Evolutionary conservation across 2,329 filamentous ascomycete genomes (phyloP).

Genomic region (Tolypocladium pustulatum): DNA sequence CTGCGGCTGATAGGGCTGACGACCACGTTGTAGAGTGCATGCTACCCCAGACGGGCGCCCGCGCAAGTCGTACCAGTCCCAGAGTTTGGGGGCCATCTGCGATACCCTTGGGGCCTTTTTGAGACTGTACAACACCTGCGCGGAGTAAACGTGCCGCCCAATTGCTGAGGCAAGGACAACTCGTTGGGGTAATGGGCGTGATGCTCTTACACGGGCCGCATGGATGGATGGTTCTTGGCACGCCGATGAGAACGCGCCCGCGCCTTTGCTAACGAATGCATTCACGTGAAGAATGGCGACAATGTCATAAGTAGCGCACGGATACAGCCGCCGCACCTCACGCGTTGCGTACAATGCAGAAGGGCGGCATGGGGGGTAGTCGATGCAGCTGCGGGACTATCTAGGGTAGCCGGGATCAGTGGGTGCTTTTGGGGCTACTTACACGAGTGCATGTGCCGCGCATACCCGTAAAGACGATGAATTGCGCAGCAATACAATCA

Average conservation of each 20-base stretch:
- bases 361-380: background rate
- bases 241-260: background rate
- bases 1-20: constrained; percentile 4
- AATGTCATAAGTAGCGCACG: background rate
- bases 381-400: background rate
- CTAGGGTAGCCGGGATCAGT: background rate
- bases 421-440: background rate
- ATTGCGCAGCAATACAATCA: background rate
- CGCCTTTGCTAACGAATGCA: background rate
- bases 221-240: background rate
- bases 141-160: background rate
- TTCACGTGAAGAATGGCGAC: background rate
- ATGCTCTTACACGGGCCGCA: background rate
- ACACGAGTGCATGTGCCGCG: background rate
- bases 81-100: background rate
- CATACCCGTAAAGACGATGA: background rate
- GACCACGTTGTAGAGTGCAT: background rate
- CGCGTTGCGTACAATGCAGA: background rate
- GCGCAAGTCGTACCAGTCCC: background rate
- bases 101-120: background rate
- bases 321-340: background rate
- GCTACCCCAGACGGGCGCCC: background rate
- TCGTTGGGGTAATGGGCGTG: background rate
- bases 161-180: background rate
- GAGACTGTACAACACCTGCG: background rate